Evolutionary conservation across 78 protist genomes (phyloP).

Genomic region (Thecamonas trahens): DNA sequence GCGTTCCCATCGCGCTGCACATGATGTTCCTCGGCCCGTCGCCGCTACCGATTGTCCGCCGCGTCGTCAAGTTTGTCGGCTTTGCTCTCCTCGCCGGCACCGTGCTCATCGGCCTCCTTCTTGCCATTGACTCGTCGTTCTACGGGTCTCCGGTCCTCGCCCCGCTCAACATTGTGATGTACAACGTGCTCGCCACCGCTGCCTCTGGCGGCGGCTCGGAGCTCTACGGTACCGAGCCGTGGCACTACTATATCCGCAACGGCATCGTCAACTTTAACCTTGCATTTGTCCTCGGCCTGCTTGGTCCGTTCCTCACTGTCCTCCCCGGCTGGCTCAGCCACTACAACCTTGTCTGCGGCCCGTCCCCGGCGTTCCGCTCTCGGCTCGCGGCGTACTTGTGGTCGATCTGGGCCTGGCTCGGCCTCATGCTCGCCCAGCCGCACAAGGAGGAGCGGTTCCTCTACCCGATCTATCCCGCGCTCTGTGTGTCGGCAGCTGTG

Average conservation of each 20-base stretch:
- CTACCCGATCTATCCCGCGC: constrained; percentile 52
- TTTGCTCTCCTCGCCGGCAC: constrained; percentile 14
- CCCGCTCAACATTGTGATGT: constrained; percentile 45
- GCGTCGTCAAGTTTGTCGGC: constrained; percentile 18
- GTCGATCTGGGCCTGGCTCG: too few species aligned
- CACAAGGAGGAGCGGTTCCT: constrained; percentile 82
- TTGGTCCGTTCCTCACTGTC: background rate
- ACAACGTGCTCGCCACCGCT: constrained; percentile 28
- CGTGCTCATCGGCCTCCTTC: background rate
- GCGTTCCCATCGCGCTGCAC: constrained; percentile 50
- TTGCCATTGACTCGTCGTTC: constrained; percentile 37
- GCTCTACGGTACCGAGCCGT: constrained; percentile 58
- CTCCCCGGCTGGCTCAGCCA: background rate
- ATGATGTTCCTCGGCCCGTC: background rate
- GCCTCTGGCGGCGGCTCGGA: constrained; percentile 29
- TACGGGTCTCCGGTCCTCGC: constrained; percentile 49
- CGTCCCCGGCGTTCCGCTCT: background rate
- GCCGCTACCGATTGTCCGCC: background rate
- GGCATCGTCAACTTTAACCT: constrained; percentile 54
- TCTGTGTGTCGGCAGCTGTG: constrained; percentile 33
- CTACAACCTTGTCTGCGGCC: background rate
- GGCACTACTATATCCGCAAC: constrained; percentile 50
- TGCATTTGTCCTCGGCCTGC: constrained; percentile 31
- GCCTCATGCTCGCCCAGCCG: constrained; percentile 46
- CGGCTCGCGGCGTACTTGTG: background rate